phyloP scores from a whole-genome alignment of 257 asterid genomes.

The Gentiana straminea region DNA sequence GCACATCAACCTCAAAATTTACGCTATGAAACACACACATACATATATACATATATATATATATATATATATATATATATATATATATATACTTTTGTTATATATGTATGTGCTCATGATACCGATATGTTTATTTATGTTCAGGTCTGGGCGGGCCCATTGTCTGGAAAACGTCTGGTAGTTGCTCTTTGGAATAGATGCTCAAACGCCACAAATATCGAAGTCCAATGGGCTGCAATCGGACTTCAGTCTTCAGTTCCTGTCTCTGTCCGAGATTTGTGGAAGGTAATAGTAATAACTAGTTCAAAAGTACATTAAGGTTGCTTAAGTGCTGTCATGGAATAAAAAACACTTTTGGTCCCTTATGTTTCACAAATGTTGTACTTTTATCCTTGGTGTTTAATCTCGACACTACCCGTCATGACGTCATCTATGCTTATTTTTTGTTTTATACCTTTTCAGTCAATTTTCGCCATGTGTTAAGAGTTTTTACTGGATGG shows the following conservation, averaged over 20 bases:
- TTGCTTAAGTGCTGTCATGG: not conserved
- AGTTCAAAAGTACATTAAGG: not conserved
- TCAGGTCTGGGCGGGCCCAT: slow-evolving; percentile 98
- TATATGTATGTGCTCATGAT: too few relatives aligned
- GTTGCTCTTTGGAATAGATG: slow-evolving; percentile 86
- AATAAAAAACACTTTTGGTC: not conserved
- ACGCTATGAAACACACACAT: too few relatives aligned
- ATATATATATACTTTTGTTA: too few relatives aligned
- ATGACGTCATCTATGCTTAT: too few relatives aligned
- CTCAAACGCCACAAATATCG: slow-evolving; percentile 43
- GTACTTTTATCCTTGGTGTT: not conserved
- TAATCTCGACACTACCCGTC: not conserved
- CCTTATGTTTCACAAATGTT: too few relatives aligned
- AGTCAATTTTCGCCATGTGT: too few relatives aligned
- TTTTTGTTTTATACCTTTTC: too few relatives aligned
- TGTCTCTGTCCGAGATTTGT: slow-evolving; percentile 76
- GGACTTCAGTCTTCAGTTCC: slow-evolving; percentile 68
- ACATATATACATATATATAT: too few relatives aligned
- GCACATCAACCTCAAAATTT: too few relatives aligned
- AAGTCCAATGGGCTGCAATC: slow-evolving; percentile 51
- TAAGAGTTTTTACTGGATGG: too few relatives aligned
- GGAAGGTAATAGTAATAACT: slow-evolving; percentile 50
- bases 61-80: too few relatives aligned
- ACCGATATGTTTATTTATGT: not conserved
- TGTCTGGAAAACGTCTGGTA: slow-evolving; percentile 62